Evolutionary conservation across 2,329 filamentous ascomycete genomes (phyloP), one percentile per base, ranked within the genome.

Genomic region (Fusarium tricinctum): DNA sequence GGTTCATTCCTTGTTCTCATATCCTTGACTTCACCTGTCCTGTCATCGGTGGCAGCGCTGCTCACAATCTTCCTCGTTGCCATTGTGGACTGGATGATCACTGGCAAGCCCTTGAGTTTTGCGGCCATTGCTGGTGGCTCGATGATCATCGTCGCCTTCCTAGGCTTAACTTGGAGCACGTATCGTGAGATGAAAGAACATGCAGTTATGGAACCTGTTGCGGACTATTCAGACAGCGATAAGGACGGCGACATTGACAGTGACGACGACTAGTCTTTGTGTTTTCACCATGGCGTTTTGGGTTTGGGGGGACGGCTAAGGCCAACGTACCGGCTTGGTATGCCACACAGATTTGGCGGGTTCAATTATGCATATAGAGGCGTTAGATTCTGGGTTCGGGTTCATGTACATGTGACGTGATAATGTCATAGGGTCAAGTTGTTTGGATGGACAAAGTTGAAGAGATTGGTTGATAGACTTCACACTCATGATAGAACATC

Each of bases 21-120:
- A 75, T 94, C 91, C 17, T 85, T 99, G 28, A 99, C 96, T 0
- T 95, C 91, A 19, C 96, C 96, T 1, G 96, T 99, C 4, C 84
- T 99, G 6, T 95, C 91, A 59, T 97, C 92, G 19, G 96, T 99
- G 13, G 96, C 96, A 1, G 93, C 95, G 4, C 87, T 99, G 30
- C 84, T 99, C 46, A 99, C 96, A 22, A 99, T 99, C 70, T 98
- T 99, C 84, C 88, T 98, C 63, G 96, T 99, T 8, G 96, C 95
- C 1, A 83, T 98, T 30, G 92, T 92, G 56, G 96, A 99, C 79
- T 97, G 96, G 89, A 77, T 94, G 58, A 84, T 94, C 43, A 97
- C 93, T 0, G 93, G 95, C 49, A 85, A 91, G 72, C 88, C 91
- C 0, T 83, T 97, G 20, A 92, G 90, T 51, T 81, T 85, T 6